Evolutionary conservation across 352 stramenopile genomes (phyloP), one percentile per base, ranked within the genome.

Genomic region (Blastocystis sp.): DNA sequence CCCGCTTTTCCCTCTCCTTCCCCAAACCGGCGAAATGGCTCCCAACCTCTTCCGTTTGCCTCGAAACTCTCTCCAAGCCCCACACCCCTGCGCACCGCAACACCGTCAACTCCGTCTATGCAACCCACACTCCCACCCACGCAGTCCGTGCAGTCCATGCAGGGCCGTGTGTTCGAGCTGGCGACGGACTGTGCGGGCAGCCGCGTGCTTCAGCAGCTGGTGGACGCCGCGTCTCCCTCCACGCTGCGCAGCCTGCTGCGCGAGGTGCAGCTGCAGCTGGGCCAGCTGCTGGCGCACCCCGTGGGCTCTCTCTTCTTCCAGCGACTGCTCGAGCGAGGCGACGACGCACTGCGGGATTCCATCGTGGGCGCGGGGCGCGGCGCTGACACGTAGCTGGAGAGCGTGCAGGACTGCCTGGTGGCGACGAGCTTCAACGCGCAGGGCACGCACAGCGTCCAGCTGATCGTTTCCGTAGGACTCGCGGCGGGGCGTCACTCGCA

Each of bases 281-380:
- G 93, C 17, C 94, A 98, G 90, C 96, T 97, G 90, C 98, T 98
- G 95, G 94, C 97, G 21, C 95, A 99, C 90, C 96, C 96, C 3
- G 98, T 98, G 90, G 96, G 96, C 7, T 98, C 98, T 89, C 98
- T 98, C 87, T 90, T 99, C 6, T 98, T 99, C 90, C 96, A 99
- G 91, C 98, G 98, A 90, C 94, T 99, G 45, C 91, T 98, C 42
- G 95, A 98, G 89, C 93, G 96, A 71, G 95, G 96, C 65, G 94
- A 91, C 45, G 91, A 93, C 2, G 92, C 93, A 54, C 94, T 98
- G 89, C 92, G 96, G 0, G 90, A 97, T n/a, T 94, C 93, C 88
- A 95, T 98, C 87, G 92, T 98, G 61, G 28, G 61, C 1, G 69
- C 61, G 28, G 21, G 59, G 3, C 10, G 24, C 21, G 48, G 19